Base-by-base conservation (phyloP, 345 rosid genomes). In the Rhizophora mangle region DNA sequence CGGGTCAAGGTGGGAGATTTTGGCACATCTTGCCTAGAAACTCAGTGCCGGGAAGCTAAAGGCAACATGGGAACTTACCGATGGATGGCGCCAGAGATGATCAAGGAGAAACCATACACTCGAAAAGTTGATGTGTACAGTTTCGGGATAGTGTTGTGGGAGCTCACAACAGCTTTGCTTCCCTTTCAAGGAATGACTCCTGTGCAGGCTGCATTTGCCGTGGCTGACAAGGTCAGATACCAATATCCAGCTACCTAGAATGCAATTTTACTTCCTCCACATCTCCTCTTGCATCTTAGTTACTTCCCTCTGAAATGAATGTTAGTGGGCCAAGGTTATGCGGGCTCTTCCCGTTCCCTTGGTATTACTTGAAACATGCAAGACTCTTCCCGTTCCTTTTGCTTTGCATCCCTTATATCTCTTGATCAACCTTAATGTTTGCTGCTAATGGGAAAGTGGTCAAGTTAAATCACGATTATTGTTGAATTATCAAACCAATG, bases 161-260 rank as follows among this genome's bases (percentile, higher is more conserved):
- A 95, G 86, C 97, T 95, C 68, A 91, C 93, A 6, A 95, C 99
- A 18, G 92, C 96, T 2, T 77, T 95, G 86, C 99, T 95, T 80
- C 99, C 99, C 7, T 95, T 95, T 71, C 99, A 95, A 83, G 99
- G 99, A 68, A 95, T 95, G 97, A 95, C 97, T 60, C 99, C 99
- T 1, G 97, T 95, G 65, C 99, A 95, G 82, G 97, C 99, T 49
- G 99, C 99, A 5, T 95, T 92, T 46, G 97, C 99, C 11, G 99
- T 92, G 24, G 97, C 99, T 39, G 99, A 92, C 80, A 95, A 95
- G 97, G 98, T 92, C 65, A 77, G 58, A 36, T 61, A 16, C 30
- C 34, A 34, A 32, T 10, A 31, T 30, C 29, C 47, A 2, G 47
- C 47, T 43, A 24, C 24, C 24, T 37, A 13, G 49, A 13, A 43